phyloP scores from a whole-genome alignment of 805 yeast genomes.

The Lipomyces mesembrius region DNA sequence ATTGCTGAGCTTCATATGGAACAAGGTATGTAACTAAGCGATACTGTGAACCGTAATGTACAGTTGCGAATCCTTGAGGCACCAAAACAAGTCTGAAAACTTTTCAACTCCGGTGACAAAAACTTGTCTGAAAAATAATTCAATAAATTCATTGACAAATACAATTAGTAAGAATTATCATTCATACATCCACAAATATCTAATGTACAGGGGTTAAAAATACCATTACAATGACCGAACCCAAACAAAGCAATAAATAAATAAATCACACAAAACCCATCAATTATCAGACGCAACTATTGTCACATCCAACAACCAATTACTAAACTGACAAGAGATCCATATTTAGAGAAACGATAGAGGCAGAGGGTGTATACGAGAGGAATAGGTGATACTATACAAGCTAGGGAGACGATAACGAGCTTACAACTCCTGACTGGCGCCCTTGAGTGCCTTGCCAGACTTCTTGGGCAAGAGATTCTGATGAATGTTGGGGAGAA shows the following conservation, averaged over 20 bases:
- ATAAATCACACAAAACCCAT: conserved; percentile 11
- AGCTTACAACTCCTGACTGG: conserved; percentile 42
- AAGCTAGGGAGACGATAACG: conserved; percentile 1
- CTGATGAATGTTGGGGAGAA: conserved; percentile 94
- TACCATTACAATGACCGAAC: conserved; percentile 32
- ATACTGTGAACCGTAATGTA: background rate
- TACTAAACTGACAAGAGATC: conserved; percentile 8
- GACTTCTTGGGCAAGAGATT: conserved; percentile 85
- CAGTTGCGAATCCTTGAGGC: no score
- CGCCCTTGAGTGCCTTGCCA: conserved; percentile 43
- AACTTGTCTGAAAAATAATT: no score
- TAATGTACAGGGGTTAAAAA: conserved; percentile 31
- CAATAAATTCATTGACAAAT: no score
- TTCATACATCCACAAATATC: conserved; percentile 31
- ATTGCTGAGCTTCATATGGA: no score
- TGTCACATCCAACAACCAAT: background rate
- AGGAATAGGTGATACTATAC: background rate
- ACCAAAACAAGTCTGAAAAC: no score
- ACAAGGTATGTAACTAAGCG: no score
- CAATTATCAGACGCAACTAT: background rate
- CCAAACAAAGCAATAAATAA: conserved; percentile 29
- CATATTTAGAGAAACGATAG: conserved; percentile 11
- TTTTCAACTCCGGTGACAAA: no score
- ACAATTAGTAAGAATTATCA: conserved; percentile 6
- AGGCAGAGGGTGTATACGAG: conserved; percentile 12